Conservation (phyloP, 441 rosid species). For the Isatis lusitanica region DNA sequence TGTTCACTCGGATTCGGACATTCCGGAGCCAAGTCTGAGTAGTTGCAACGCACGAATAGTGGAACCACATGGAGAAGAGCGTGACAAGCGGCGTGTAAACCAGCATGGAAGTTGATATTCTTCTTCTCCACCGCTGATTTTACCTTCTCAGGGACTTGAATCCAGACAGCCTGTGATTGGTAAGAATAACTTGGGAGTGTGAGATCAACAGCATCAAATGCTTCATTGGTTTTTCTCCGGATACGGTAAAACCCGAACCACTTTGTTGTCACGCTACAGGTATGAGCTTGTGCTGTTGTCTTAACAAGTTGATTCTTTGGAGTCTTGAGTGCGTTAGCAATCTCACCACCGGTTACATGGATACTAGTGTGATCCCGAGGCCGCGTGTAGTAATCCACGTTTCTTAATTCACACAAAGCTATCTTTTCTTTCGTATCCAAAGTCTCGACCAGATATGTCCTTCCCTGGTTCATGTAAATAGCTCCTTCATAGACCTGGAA, state of each 20-base stretch:
- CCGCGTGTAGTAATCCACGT: slow-evolving; percentile 76
- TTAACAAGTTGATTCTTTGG: slow-evolving; percentile 44
- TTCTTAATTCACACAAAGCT: slow-evolving; percentile 69
- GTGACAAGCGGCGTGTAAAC: slow-evolving; percentile 94
- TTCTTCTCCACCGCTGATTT: slow-evolving; percentile 48
- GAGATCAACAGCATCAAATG: slow-evolving; percentile 61
- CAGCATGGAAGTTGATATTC: slow-evolving; percentile 43
- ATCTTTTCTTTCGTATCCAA: slow-evolving; percentile 61
- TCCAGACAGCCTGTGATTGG: slow-evolving; percentile 94
- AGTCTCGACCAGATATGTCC: slow-evolving; percentile 76
- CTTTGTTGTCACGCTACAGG: slow-evolving; percentile 77
- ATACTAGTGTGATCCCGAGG: slow-evolving; percentile 82
- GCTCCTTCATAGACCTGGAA: slow-evolving; percentile 96
- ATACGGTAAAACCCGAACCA: slow-evolving; percentile 80
- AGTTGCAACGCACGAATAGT: slow-evolving; percentile 56
- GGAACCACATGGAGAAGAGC: slow-evolving; percentile 85
- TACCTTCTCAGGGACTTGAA: slow-evolving; percentile 66
- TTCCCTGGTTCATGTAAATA: slow-evolving; percentile 85
- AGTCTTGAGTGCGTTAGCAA: slow-evolving; percentile 56
- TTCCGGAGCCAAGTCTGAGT: slow-evolving; percentile 93
- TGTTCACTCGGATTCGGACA: slow-evolving; percentile 72
- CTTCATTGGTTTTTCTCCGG: slow-evolving; percentile 50
- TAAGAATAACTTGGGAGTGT: slow-evolving; percentile 78
- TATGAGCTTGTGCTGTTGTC: slow-evolving; percentile 77
- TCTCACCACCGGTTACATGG: slow-evolving; percentile 69